A percentile compares a stretch with the other conserved stretches of the same genome.
Evolutionary conservation across 306 rosid species (phyloP).

Genomic region (Acacia confusa): DNA sequence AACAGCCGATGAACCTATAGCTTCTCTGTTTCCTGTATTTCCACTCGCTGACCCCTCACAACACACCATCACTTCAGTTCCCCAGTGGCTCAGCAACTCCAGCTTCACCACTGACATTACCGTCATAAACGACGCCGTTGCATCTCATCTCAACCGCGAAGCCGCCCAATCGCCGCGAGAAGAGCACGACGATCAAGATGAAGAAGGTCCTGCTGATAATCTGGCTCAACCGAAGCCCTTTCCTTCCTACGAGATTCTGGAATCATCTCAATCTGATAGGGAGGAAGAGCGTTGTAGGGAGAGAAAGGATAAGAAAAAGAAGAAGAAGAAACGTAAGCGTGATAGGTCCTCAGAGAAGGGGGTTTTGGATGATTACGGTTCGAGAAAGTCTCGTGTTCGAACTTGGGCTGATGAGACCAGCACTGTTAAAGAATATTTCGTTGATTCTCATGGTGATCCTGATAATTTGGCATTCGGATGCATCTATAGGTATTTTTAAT

Average conservation of each 20-base stretch:
- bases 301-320: conserved; percentile 40
- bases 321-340: conserved; percentile 60
- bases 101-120: conserved; percentile 80
- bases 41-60: conserved; percentile 37
- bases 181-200: conserved; percentile 30
- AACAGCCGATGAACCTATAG: conserved; percentile 19
- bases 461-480: conserved; percentile 79
- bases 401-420: conserved; percentile 67
- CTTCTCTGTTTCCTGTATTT: conserved; percentile 61
- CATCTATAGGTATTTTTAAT: conserved; percentile 57
- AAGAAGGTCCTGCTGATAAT: not conserved
- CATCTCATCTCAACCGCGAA: conserved; percentile 22
- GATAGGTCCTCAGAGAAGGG: conserved; percentile 45
- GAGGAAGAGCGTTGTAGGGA: conserved; percentile 27
- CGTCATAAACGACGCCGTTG: conserved; percentile 42
- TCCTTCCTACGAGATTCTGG: conserved; percentile 62
- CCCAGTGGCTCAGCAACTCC: conserved; percentile 78
- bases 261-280: conserved; percentile 66
- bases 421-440: conserved; percentile 66
- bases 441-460: conserved; percentile 77
- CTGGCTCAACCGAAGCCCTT: conserved; percentile 22
- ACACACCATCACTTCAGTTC: conserved; percentile 26
- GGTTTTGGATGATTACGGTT: conserved; percentile 46
- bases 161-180: conserved; percentile 24
- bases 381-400: conserved; percentile 72